phyloP scores from a whole-genome alignment of 2,329 filamentous ascomycete genomes.

The Pseudogymnoascus sp. region DNA sequence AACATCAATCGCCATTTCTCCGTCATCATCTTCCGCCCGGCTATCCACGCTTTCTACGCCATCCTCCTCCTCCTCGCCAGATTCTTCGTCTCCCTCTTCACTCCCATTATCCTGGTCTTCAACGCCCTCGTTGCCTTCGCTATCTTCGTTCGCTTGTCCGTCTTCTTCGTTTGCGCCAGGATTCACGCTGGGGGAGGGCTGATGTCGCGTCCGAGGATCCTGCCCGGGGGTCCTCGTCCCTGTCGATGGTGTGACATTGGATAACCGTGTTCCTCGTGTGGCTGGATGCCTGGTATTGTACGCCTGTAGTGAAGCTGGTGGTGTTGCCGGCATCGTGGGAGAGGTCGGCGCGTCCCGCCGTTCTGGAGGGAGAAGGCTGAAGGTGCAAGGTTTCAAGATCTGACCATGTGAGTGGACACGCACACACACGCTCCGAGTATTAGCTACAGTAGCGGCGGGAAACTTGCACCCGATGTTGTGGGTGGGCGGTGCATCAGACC shows the following conservation, averaged over 20 bases:
- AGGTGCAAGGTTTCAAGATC: not conserved
- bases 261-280: not conserved
- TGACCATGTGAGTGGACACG: not conserved
- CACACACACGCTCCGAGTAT: not conserved
- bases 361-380: not conserved
- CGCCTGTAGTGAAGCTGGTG: not conserved
- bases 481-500: not conserved
- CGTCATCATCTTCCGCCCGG: conserved; percentile 25
- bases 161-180: conserved; percentile 14
- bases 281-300: conserved; percentile 6
- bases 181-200: not conserved
- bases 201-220: not conserved
- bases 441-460: not conserved
- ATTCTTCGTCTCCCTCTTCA: conserved; percentile 17
- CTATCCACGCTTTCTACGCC: conserved; percentile 14
- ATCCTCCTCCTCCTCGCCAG: conserved; percentile 15
- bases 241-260: not conserved
- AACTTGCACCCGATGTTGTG: not conserved
- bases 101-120: conserved; percentile 15
- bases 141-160: conserved; percentile 12
- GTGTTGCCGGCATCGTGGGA: not conserved
- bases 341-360: conserved; percentile 2
- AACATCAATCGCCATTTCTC: conserved; percentile 25
- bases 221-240: not conserved
- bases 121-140: conserved; percentile 17